Base-by-base conservation (phyloP, 768 basidiomycete species). In the Termitomyces heimii region DNA sequence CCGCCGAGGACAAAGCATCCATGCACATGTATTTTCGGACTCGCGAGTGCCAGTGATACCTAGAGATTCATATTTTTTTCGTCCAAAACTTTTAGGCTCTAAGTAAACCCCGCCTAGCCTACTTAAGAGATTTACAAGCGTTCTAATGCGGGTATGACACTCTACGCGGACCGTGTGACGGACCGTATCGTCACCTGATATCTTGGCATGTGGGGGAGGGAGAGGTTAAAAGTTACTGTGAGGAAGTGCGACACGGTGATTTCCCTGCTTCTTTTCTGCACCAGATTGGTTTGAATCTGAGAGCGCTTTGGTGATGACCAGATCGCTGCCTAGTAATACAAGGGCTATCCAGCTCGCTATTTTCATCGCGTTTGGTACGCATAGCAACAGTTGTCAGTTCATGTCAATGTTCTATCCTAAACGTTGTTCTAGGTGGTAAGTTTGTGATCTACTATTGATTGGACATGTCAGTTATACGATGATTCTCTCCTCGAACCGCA, bases 331-430 rank as follows among this genome's bases (percentile, higher is more conserved):
- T 42, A 84, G 79, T n/a, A 88, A 83, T 67, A 76, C 71, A 54
- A 81, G 78, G 68, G 85, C 85, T 10, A 80, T 88, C 43, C 71
- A 82, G 35, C 75, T 89, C 49, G 85, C 85, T 40, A 73, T 83
- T 35, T 89, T 89, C 71, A 82, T 88, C 62, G 87, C 86, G 22
- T 89, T 89, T 62, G 87, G 86, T 84, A 67, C 63, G 79, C 73
- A 18, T 9, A 7, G n/a, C 58, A 37, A 56, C 3, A 54, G 20
- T 18, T 34, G 53, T 26, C 32, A 35, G 1, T 28, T 42, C n/a
- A 31, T n/a, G 26, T 12, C 45, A n/a, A 32, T n/a, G 18, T 37
- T 35, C 39, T 47, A 24, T 37, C 28, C 39, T 47, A 24, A 49
- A 43, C 42, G 20, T 35, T 48, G 31, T 31, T 49, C 29, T 29